Evolutionary conservation across 371 early-diverging fungal species (phyloP).

Genomic region (Phascolomyces articulosus): DNA sequence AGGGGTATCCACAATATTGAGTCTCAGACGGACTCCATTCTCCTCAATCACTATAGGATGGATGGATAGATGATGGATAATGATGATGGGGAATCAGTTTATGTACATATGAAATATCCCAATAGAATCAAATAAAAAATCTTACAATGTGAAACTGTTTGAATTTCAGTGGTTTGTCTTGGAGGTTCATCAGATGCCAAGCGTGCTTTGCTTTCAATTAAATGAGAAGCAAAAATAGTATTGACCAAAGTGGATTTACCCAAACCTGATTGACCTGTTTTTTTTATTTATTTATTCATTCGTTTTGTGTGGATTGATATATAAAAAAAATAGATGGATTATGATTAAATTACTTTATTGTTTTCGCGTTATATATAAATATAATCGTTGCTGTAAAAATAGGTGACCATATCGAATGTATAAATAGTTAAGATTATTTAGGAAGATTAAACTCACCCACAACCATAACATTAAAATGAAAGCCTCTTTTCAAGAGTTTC

Average conservation of each 20-base stretch:
- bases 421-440: background rate
- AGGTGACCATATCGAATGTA: too few relatives aligned
- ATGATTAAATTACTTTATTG: too few relatives aligned
- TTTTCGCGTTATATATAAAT: too few relatives aligned
- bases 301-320: too few relatives aligned
- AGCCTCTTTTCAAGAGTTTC: constrained; percentile 91
- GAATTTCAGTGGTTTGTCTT: constrained; percentile 86
- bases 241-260: constrained; percentile 99
- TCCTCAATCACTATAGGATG: constrained; percentile 72
- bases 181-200: constrained; percentile 72
- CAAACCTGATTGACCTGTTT: constrained; percentile 93
- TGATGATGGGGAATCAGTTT: background rate
- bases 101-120: background rate
- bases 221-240: constrained; percentile 88
- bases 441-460: constrained; percentile 64
- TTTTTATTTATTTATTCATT: too few relatives aligned
- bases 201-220: constrained; percentile 86
- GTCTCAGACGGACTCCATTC: constrained; percentile 81
- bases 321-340: too few relatives aligned
- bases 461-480: constrained; percentile 94
- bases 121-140: constrained; percentile 11
- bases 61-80: too few relatives aligned
- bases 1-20: constrained; percentile 86
- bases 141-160: constrained; percentile 79
- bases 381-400: too few relatives aligned